Percentiles rank a stretch among this genome's conserved stretches.
These are phyloP conservation scores for Evansstolkia leycettana DNA, from an alignment of 495 filamentous ascomycete species.

Conservation along the genomic window DNA sequence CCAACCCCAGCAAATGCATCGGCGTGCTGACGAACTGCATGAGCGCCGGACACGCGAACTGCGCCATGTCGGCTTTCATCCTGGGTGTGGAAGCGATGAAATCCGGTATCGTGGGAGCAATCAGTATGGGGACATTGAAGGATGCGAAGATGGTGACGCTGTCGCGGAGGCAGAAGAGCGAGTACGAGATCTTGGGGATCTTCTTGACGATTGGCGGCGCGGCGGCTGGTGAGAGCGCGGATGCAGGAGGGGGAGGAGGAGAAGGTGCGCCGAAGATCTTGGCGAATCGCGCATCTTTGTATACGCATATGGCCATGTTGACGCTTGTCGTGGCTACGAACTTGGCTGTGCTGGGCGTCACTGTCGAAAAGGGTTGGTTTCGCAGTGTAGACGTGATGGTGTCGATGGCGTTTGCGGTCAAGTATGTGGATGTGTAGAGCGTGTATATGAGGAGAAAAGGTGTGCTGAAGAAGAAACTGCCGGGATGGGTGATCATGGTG, in stretches of 20 bases:
- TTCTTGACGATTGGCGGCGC: conserved; percentile 12
- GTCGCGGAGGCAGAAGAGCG: conserved; percentile 74
- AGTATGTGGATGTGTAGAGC: conserved; percentile 83
- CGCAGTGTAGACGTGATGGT: conserved; percentile 57
- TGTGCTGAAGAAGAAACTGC: conserved; percentile 57
- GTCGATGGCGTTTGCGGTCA: conserved; percentile 82
- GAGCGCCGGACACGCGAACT: conserved; percentile 68
- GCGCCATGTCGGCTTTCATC: conserved; percentile 51
- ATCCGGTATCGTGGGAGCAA: conserved; percentile 42
- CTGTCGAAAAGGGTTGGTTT: conserved; percentile 40
- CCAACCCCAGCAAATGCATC: conserved; percentile 77
- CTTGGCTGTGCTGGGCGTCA: conserved; percentile 65
- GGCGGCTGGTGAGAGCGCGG: conserved; percentile 23
- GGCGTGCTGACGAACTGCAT: conserved; percentile 79
- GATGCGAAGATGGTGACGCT: conserved; percentile 86
- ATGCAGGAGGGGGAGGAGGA: conserved; percentile 31
- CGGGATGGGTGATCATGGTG: conserved; percentile 55
- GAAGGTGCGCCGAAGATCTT: conserved; percentile 55
- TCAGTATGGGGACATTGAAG: conserved; percentile 76
- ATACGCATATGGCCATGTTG: conserved; percentile 82
- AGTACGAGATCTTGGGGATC: conserved; percentile 46
- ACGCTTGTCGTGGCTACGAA: conserved; percentile 72
- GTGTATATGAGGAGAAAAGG: conserved; percentile 82
- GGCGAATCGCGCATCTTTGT: conserved; percentile 85
- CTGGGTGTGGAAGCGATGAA: conserved; percentile 37